These are phyloP conservation scores for Chaetomium cochliodes DNA, from an alignment of 495 filamentous ascomycete species.

Conservation along the genomic window DNA sequence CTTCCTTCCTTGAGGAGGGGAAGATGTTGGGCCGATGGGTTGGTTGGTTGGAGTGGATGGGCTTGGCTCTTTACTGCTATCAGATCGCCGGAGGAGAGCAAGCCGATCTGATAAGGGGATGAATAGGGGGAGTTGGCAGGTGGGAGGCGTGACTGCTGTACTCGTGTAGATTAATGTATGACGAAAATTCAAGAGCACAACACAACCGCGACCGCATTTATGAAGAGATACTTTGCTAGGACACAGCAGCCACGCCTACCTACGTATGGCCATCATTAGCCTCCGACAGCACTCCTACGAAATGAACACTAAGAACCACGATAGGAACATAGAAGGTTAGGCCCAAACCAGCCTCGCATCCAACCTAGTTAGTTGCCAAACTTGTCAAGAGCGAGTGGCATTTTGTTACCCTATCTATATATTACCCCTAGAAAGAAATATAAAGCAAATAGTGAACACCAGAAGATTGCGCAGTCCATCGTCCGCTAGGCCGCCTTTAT, in stretches of 20 bases:
- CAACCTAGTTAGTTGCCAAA: neutral
- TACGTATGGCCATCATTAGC: too few species aligned
- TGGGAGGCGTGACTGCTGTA: neutral
- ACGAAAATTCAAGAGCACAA: slow-evolving; percentile 1
- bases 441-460: neutral
- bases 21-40: neutral
- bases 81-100: neutral
- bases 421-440: neutral
- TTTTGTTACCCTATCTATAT: neutral
- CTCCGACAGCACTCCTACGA: neutral
- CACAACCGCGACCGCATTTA: too few species aligned
- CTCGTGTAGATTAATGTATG: slow-evolving; percentile 18
- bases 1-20: neutral
- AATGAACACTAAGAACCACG: neutral
- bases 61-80: neutral
- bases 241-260: too few species aligned
- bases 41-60: neutral
- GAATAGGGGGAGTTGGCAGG: neutral
- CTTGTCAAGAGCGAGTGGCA: neutral
- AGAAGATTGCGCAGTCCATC: neutral
- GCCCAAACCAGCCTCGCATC: neutral
- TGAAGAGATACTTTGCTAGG: neutral
- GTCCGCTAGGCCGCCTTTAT: neutral
- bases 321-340: neutral
- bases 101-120: neutral